Evolutionary conservation across 2,329 filamentous ascomycete species (phyloP).

Genomic region (Sclerotinia borealis): DNA sequence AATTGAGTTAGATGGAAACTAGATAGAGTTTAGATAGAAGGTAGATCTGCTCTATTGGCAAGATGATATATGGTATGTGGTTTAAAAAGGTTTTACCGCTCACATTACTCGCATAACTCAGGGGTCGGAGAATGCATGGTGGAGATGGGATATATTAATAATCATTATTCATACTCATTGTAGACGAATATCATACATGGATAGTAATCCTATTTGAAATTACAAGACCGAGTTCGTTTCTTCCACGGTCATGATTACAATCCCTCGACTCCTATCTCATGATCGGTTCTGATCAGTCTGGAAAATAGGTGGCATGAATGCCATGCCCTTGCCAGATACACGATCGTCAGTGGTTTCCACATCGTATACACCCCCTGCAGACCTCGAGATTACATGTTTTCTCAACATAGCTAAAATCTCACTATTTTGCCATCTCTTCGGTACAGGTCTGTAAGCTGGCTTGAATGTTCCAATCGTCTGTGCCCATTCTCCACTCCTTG

Average conservation of each 20-base stretch:
- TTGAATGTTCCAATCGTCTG: slow-evolving; percentile 94
- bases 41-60: background rate
- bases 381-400: slow-evolving; percentile 69
- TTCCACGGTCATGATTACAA: background rate
- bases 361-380: slow-evolving; percentile 48
- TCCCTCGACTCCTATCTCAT: background rate
- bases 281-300: slow-evolving; percentile 22
- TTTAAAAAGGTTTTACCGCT: background rate
- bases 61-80: background rate
- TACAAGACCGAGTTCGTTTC: background rate
- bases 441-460: slow-evolving; percentile 88
- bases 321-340: slow-evolving; percentile 30
- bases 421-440: slow-evolving; percentile 75
- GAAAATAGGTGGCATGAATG: slow-evolving; percentile 34
- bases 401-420: slow-evolving; percentile 72
- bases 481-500: slow-evolving; percentile 75
- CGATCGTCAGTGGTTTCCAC: slow-evolving; percentile 22
- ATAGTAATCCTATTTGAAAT: background rate
- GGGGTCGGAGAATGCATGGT: background rate
- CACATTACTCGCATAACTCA: background rate
- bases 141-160: background rate
- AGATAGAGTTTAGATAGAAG: background rate
- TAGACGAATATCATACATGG: background rate
- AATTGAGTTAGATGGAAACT: background rate
- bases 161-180: background rate